phyloP scores from a whole-genome alignment of 805 yeast genomes.

The Spathaspora gorwiae region DNA sequence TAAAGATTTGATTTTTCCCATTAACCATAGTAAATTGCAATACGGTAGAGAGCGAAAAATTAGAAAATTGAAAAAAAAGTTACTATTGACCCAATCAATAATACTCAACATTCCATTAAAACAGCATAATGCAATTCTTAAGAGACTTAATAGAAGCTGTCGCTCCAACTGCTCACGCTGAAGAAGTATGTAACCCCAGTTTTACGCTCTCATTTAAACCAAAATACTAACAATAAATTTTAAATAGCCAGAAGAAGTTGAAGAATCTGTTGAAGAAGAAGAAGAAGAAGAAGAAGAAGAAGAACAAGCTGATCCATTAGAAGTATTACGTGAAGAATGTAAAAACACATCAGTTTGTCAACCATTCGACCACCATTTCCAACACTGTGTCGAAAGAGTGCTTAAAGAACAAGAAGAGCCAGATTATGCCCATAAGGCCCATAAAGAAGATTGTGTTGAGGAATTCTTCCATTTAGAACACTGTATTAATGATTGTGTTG shows the following conservation, averaged over 20 bases:
- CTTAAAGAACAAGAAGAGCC: slow-evolving; percentile 80
- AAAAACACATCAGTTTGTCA: slow-evolving; percentile 62
- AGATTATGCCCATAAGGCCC: slow-evolving; percentile 69
- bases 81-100: not conserved
- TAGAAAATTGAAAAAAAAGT: slow-evolving; percentile 3
- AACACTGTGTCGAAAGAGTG: slow-evolving; percentile 94
- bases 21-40: slow-evolving; percentile 7
- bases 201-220: not conserved
- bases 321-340: slow-evolving; percentile 52
- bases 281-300: slow-evolving; percentile 68
- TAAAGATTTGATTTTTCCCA: slow-evolving; percentile 22
- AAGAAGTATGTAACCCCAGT: slow-evolving; percentile 45
- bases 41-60: not conserved
- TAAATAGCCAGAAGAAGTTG: slow-evolving; percentile 14
- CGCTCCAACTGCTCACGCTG: slow-evolving; percentile 83
- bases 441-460: slow-evolving; percentile 97
- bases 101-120: not conserved
- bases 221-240: too few relatives aligned
- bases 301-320: slow-evolving; percentile 50
- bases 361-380: slow-evolving; percentile 79
- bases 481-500: slow-evolving; percentile 85
- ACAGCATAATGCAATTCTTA: slow-evolving; percentile 43
- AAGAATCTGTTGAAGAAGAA: slow-evolving; percentile 50
- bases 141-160: slow-evolving; percentile 76
- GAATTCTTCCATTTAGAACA: slow-evolving; percentile 97